Conservation (phyloP, 2,329 filamentous ascomycete genomes). For the Epichloe scottii region DNA sequence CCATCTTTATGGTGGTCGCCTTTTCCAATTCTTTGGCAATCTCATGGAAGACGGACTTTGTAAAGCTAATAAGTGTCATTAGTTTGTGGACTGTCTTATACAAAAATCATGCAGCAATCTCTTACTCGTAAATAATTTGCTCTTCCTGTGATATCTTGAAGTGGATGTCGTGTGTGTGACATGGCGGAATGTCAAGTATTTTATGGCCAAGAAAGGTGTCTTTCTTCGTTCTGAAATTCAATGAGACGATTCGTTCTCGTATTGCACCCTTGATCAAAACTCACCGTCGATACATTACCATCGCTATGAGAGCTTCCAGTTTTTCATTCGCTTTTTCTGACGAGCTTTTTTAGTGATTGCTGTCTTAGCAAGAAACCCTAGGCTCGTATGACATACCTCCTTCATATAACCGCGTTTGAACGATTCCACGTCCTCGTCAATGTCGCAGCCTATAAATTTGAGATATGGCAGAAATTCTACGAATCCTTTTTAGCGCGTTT, state of each 20-base stretch:
- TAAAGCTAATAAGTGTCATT: not conserved
- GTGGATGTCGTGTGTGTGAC: slow-evolving; percentile 9
- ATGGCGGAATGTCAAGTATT: slow-evolving; percentile 15
- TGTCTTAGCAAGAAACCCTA: not conserved
- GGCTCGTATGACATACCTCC: slow-evolving; percentile 6
- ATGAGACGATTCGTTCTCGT: not conserved
- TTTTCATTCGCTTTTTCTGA: slow-evolving; percentile 7
- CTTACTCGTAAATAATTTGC: not conserved
- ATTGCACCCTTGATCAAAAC: not conserved
- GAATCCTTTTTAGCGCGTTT: not conserved
- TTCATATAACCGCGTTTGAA: slow-evolving; percentile 8
- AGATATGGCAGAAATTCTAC: slow-evolving; percentile 25
- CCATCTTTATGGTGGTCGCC: not conserved
- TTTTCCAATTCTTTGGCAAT: not conserved
- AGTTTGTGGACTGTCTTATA: not conserved
- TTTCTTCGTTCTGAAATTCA: slow-evolving; percentile 10
- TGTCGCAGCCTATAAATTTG: slow-evolving; percentile 17
- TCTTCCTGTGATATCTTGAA: slow-evolving; percentile 17
- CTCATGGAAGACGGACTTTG: not conserved
- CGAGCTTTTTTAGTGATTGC: not conserved
- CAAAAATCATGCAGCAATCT: not conserved
- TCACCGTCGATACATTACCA: slow-evolving; percentile 19
- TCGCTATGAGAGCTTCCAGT: slow-evolving; percentile 11
- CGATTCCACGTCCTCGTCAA: not conserved
- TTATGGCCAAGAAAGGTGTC: slow-evolving; percentile 16